Base-by-base conservation (phyloP, 139 green algal genomes). In the Klebsormidium nitens region DNA sequence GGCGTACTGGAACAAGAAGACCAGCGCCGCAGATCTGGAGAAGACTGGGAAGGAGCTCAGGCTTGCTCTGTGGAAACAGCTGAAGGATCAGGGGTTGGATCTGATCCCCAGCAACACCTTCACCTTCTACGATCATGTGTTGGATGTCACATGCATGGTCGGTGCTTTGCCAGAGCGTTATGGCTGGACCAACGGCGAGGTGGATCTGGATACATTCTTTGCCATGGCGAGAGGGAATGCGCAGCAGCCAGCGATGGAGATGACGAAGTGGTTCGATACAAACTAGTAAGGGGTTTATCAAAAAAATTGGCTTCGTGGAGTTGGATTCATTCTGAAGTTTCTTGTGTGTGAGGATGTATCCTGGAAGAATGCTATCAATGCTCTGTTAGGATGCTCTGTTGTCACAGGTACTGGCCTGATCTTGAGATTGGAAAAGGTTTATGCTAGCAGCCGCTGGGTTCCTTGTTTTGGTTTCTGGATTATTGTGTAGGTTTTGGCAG, bases 201-300 rank as follows among this genome's bases (percentile, higher is more conserved):
- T 63, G 2, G 44, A 11, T 49, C 82, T 93, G 26, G 72, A 86
- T 2, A 77, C 72, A 17, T 95, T 95, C 83, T 96, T 96, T 81
- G 85, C 89, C 8, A 87, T 93, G 83, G 89, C 90, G 0, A 85
- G 90, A 19, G 90, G 90, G 23, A 60, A 31, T 28, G 75, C 65
- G 0, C 19, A 80, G 5, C 75, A 72, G 23, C 74, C 71, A 28
- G 90, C 90, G 4, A 75, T 91, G 60, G 90, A 96, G 81, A 95
- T 96, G 90, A 85, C 65, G 68, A 96, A 96, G 70, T 91, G 85
- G 69, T 89, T 95, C 6, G 89, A 95, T 84, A 95, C 89, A 74
- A 96, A 95, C 82, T 96, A 96, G n/a, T n/a, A n/a, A n/a, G n/a
- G n/a, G n/a, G n/a, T n/a, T n/a, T n/a, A n/a, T n/a, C n/a, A n/a